These are phyloP conservation scores for Pseudogymnoascus sp. DNA, from an alignment of 2,329 filamentous ascomycete genomes.

Conservation along the genomic window DNA sequence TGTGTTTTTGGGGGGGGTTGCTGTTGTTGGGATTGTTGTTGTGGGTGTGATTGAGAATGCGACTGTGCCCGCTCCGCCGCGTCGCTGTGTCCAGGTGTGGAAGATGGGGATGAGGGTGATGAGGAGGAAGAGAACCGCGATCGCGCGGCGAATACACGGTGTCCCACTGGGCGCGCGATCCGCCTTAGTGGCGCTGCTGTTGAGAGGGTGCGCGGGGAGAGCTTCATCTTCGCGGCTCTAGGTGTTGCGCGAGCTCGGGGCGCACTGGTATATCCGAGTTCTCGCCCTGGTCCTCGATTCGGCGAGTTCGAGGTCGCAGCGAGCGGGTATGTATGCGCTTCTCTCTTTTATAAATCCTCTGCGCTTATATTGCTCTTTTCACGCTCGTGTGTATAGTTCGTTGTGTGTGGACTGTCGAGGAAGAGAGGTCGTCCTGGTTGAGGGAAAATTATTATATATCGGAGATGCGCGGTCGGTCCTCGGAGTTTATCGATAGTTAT, in stretches of 20 bases:
- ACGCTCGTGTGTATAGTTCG: neutral
- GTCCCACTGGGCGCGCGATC: neutral
- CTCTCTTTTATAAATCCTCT: neutral
- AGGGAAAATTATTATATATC: neutral
- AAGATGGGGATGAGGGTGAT: neutral
- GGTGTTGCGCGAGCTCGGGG: neutral
- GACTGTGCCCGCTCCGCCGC: neutral
- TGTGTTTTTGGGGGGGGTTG: constrained; percentile 56
- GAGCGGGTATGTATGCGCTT: too few species aligned
- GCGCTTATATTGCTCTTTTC: neutral
- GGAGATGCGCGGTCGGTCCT: neutral
- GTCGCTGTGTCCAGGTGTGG: neutral
- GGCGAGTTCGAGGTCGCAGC: too few species aligned
- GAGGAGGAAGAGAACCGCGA: neutral
- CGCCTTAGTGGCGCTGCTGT: neutral
- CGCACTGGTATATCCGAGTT: neutral
- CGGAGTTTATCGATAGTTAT: neutral
- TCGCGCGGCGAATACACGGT: neutral
- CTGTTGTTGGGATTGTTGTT: constrained; percentile 8
- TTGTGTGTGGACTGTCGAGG: too few species aligned
- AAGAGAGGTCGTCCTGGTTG: too few species aligned
- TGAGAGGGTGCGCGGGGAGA: neutral
- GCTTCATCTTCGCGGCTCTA: neutral
- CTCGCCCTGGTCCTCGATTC: too few species aligned
- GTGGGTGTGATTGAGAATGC: neutral